Evolutionary conservation across 169 alveolate species (phyloP).

Genomic region (Plasmodium fragile): DNA sequence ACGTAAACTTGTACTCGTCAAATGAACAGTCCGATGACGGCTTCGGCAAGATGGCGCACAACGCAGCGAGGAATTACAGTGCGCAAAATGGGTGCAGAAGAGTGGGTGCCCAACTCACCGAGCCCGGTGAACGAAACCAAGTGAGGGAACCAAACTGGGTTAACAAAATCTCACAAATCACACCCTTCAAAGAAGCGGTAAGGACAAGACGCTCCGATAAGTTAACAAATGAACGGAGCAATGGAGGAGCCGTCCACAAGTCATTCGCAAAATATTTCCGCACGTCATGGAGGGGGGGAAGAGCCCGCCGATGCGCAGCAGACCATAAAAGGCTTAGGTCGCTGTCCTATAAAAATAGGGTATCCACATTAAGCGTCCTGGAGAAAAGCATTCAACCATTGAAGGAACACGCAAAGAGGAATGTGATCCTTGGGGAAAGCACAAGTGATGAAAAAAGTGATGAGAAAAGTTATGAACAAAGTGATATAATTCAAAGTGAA

Average conservation of each 20-base stretch:
- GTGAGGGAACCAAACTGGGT: background rate
- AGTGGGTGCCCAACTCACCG: background rate
- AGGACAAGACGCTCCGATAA: background rate
- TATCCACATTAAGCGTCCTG: constrained; percentile 3
- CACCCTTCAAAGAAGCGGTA: background rate
- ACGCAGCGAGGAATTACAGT: background rate
- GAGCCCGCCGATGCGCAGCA: background rate
- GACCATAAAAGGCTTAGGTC: constrained; percentile 20
- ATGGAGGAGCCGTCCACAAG: background rate
- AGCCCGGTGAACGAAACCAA: background rate
- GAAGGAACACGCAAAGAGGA: background rate
- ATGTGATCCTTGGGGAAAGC: background rate
- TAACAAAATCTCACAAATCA: background rate
- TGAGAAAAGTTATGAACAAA: background rate
- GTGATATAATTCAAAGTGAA: background rate
- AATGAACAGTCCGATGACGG: background rate
- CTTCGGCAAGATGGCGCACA: background rate
- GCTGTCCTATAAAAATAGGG: constrained; percentile 41
- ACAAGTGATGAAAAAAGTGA: background rate
- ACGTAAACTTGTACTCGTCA: background rate
- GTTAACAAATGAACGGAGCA: background rate
- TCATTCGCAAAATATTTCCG: background rate
- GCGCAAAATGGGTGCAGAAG: background rate
- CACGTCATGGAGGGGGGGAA: background rate
- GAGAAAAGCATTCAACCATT: constrained; percentile 15